Evolutionary conservation across 176 grass and related monocot genomes (phyloP), one percentile per base, ranked within the genome.

Genomic region (Pontederia paniculata): DNA sequence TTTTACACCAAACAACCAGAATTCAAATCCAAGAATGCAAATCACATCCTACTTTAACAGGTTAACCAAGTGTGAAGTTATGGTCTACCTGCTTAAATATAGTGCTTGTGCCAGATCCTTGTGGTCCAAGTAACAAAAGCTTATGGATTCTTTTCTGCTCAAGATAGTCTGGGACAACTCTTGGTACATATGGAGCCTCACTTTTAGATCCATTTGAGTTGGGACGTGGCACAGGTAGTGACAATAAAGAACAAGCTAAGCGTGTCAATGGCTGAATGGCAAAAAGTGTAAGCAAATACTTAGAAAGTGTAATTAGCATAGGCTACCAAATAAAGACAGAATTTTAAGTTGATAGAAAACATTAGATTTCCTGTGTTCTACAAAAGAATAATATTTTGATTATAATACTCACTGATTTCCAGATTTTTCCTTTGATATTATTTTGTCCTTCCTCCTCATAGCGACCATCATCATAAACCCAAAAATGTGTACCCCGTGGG

Each of bases 401-500:
- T 42, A 62, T 67, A 62, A 74, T 51, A 85, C 82, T 55, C 74
- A 97, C 91, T 1, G 83, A 90, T 62, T 81, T 74, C 86, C 80
- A 90, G 70, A 97, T 90, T 54, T 76, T 88, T 66, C 91, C 93
- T 75, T 83, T 97, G 71, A 97, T 97, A 42, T 97, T 90, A 46
- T 97, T 97, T 78, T 97, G 93, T 22, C 93, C 93, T 90, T 97
- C 93, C 83, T 97, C 93, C 74, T 97, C 93, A 3, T 88, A 97
- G 17, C 83, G 71, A 9, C 93, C 93, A 70, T 97, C 93, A 61
- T 88, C 71, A 62, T 97, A 97, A 16, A 97, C 93, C 93, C 93
- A 97, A 54, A 97, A 97, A 67, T 97, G 93, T 55, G 93, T 97
- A 70, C 74, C 93, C 54, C 83, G 87, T 48, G 93, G 93, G 45